phyloP scores from a whole-genome alignment of 805 yeast genomes.

The Metschnikowia koreensis region DNA sequence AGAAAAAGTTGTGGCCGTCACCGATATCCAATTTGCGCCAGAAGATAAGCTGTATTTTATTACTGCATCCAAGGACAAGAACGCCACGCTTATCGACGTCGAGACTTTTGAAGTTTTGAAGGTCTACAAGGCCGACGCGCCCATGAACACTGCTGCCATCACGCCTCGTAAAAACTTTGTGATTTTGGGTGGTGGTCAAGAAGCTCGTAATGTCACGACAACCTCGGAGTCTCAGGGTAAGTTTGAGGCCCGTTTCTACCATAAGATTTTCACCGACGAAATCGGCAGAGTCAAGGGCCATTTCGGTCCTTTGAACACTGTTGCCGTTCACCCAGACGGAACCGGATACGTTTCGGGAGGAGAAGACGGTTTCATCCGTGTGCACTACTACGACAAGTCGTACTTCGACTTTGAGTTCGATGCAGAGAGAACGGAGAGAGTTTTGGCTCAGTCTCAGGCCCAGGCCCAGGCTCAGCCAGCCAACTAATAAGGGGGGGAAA shows the following conservation, averaged over 20 bases:
- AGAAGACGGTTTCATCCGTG: constrained; percentile 96
- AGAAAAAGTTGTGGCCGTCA: constrained; percentile 48
- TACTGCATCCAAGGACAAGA: constrained; percentile 89
- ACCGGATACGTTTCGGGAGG: constrained; percentile 94
- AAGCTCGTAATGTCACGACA: constrained; percentile 97
- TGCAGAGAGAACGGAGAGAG: constrained; percentile 69
- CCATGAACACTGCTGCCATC: constrained; percentile 91
- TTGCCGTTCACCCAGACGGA: constrained; percentile 94
- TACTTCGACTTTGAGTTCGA: constrained; percentile 93
- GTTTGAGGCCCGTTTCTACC: constrained; percentile 94
- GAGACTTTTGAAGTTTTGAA: constrained; percentile 71
- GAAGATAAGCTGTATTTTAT: constrained; percentile 86
- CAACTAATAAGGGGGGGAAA: background rate
- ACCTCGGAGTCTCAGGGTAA: constrained; percentile 91
- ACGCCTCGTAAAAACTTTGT: constrained; percentile 92
- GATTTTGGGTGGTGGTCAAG: constrained; percentile 98
- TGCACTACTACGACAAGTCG: constrained; percentile 88
- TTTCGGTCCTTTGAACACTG: constrained; percentile 95
- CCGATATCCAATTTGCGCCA: constrained; percentile 83
- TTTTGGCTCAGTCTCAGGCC: constrained; percentile 28
- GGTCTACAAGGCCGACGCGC: constrained; percentile 82
- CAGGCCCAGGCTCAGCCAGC: constrained; percentile 7
- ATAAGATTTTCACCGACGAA: constrained; percentile 92
- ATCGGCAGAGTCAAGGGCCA: constrained; percentile 97
- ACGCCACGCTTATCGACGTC: constrained; percentile 74